Evolutionary conservation across 768 basidiomycete genomes (phyloP), one percentile per base, ranked within the genome.

Genomic region (Amanita thiersii): DNA sequence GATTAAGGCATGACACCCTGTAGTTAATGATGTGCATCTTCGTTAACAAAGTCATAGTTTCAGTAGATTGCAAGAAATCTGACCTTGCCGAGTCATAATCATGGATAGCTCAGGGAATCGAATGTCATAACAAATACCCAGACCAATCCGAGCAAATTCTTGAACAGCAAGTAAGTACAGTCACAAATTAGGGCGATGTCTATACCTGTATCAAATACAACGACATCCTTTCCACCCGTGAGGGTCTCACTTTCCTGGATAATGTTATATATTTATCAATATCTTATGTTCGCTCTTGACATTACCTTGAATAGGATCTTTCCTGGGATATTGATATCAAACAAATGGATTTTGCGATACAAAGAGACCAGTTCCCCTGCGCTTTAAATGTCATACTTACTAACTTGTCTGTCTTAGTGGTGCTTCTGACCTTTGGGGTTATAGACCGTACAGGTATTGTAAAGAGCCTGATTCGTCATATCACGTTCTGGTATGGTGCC

Each of bases 121-220:
- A 18, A 97, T 73, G 56, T 98, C 94, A 55, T 97, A 98, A 59
- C 94, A 99, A 46, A 99, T 91, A 0, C 92, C 94, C 17, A 98
- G 69, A 6, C 94, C 96, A 48, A 99, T 81, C 40, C 90, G 83
- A n/a, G 92, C 96, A 57, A 96, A 97, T n/a, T 85, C 91, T 92
- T 52, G 4, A 18, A 18, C 18, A 44, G 11, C 15, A n/a, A 34
- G 42, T 30, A 28, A 21, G 31, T 24, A 26, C 35, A 10, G 15
- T 24, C 19, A 20, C 23, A n/a, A 19, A 30, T 20, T 35, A 11
- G 17, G 29, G 33, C 39, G 5, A 29, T 2, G 24, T 19, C 49
- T 55, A 17, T 50, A 87, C 91, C 87, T 2, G 96, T 93, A 49
- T 94, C 89, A 55, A 99, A 90, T 38, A 73, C 81, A 49, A 83